A percentile compares a stretch with the other conserved stretches of the same genome.
Evolutionary conservation across 129 eudicot species (phyloP).

Genomic region (Helichrysum umbraculigerum): DNA sequence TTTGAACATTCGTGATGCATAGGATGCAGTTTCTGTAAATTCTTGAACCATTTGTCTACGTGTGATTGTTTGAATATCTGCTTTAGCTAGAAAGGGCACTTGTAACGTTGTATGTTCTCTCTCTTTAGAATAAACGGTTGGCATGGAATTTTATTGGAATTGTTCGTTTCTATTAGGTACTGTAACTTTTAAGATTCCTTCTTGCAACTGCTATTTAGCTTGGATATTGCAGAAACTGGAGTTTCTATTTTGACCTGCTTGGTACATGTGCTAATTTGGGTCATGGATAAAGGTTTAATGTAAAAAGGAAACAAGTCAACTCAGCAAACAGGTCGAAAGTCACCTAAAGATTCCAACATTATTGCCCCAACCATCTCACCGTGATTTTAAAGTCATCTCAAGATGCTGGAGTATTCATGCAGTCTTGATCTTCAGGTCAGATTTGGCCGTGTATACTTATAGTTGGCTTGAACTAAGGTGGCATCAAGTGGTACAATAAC

Average conservation of each 20-base stretch:
- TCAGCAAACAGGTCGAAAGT: too few species aligned
- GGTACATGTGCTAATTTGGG: background rate
- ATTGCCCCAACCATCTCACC: too few species aligned
- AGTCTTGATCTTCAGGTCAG: too few species aligned
- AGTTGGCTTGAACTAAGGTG: too few species aligned
- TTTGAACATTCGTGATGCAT: constrained; percentile 25
- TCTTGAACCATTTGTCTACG: constrained; percentile 23
- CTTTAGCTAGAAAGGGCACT: constrained; percentile 20
- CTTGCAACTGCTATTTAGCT: background rate
- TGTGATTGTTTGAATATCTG: constrained; percentile 26
- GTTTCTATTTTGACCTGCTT: background rate
- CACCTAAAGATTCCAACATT: too few species aligned
- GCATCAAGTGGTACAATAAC: background rate
- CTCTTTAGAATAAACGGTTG: constrained; percentile 15
- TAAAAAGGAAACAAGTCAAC: too few species aligned
- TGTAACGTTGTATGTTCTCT: background rate
- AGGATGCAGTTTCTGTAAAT: constrained; percentile 29
- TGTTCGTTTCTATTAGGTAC: background rate
- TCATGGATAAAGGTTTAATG: too few species aligned
- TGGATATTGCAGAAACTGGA: background rate
- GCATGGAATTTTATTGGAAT: constrained; percentile 1
- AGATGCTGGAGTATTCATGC: too few species aligned
- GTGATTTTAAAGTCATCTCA: too few species aligned
- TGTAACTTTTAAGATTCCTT: background rate
- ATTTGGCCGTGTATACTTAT: too few species aligned